Conservation (phyloP, 805 yeast genomes). For the Wickerhamiella bombiphila region DNA sequence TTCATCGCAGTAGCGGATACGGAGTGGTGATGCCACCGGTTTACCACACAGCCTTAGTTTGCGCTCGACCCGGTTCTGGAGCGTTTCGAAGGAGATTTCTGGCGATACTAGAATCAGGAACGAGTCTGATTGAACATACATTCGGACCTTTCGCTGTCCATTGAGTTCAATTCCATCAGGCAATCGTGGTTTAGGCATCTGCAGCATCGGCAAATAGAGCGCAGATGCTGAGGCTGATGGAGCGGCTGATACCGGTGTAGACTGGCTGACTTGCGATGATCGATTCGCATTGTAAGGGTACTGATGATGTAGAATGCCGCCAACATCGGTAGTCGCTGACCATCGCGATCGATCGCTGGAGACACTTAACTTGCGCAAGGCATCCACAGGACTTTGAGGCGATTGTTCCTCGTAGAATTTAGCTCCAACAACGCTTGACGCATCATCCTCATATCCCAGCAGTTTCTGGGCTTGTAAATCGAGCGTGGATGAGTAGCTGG, state of each 20-base stretch:
- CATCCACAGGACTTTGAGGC: constrained; percentile 9
- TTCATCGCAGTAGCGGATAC: constrained; percentile 77
- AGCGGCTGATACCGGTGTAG: background rate
- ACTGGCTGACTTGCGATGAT: background rate
- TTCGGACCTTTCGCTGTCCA: constrained; percentile 23
- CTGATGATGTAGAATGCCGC: background rate
- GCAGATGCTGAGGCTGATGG: constrained; percentile 1
- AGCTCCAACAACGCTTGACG: constrained; percentile 1
- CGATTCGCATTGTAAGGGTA: background rate
- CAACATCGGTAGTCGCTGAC: background rate
- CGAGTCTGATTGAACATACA: constrained; percentile 27
- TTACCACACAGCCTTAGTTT: constrained; percentile 42
- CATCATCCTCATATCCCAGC: background rate
- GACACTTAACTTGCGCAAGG: constrained; percentile 13
- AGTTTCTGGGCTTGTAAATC: background rate
- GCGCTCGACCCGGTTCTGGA: constrained; percentile 43
- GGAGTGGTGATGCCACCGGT: constrained; percentile 27
- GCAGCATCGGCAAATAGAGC: background rate
- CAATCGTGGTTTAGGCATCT: constrained; percentile 1
- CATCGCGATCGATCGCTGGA: constrained; percentile 1
- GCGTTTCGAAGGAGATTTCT: constrained; percentile 35
- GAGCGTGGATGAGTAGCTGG: background rate
- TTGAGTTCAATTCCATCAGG: constrained; percentile 3
- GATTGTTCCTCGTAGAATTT: constrained; percentile 10
- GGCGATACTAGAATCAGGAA: constrained; percentile 52